A percentile compares a stretch with the other conserved stretches of the same genome.
These are phyloP conservation scores for Calonectria leucothoes DNA, from an alignment of 2,329 filamentous ascomycete genomes.

Conservation along the genomic window DNA sequence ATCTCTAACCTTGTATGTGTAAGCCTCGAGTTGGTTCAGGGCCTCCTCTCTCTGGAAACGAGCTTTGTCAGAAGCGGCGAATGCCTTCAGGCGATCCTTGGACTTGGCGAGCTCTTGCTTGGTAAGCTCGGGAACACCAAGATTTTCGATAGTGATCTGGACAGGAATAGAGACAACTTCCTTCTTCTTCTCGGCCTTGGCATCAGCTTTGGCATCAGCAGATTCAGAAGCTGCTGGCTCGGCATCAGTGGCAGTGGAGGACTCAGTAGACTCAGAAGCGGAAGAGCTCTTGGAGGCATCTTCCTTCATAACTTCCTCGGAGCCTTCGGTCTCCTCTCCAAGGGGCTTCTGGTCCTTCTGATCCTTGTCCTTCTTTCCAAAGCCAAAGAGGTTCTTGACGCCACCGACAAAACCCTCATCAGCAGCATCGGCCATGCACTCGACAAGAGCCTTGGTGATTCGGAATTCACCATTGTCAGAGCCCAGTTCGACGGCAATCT, in stretches of 20 bases:
- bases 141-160: constrained; percentile 60
- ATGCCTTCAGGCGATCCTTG: constrained; percentile 82
- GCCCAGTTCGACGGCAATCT: constrained; percentile 79
- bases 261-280: constrained; percentile 37
- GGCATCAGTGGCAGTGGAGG: constrained; percentile 43
- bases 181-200: constrained; percentile 62
- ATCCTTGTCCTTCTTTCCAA: constrained; percentile 91
- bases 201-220: constrained; percentile 59
- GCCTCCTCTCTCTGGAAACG: constrained; percentile 85
- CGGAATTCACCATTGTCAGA: constrained; percentile 83
- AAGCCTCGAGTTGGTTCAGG: constrained; percentile 92
- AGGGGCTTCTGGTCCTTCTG: constrained; percentile 70
- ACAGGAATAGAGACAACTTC: constrained; percentile 68
- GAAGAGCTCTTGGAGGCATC: constrained; percentile 46
- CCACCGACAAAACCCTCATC: constrained; percentile 90
- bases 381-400: constrained; percentile 95
- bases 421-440: constrained; percentile 84
- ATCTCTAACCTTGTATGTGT: constrained; percentile 89
- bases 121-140: constrained; percentile 61
- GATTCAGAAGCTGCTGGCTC: constrained; percentile 61
- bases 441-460: constrained; percentile 79
- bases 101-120: constrained; percentile 61
- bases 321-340: constrained; percentile 55
- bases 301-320: constrained; percentile 56
- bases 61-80: constrained; percentile 85